Conservation (phyloP, 371 early-diverging fungal species). For the Haplosporangium sp. region DNA sequence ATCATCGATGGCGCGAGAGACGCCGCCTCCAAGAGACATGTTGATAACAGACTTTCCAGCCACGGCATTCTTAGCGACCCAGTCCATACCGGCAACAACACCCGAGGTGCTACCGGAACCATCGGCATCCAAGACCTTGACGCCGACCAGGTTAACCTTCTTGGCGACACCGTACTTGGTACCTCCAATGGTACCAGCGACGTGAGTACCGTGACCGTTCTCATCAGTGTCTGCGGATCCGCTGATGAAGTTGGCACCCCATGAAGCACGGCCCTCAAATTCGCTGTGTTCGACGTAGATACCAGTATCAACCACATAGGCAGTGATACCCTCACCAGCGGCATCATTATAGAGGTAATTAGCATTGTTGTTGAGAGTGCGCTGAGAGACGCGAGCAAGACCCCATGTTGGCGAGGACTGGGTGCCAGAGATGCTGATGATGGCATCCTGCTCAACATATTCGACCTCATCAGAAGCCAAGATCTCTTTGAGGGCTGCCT, state of each 20-base stretch:
- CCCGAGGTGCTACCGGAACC: constrained; percentile 75
- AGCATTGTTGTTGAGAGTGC: constrained; percentile 15
- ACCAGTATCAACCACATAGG: constrained; percentile 74
- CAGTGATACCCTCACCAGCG: constrained; percentile 61
- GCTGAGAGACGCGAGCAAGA: constrained; percentile 63
- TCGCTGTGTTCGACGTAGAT: constrained; percentile 71
- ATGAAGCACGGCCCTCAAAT: constrained; percentile 72
- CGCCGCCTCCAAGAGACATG: constrained; percentile 83
- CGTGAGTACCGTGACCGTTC: constrained; percentile 80
- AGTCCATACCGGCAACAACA: constrained; percentile 82
- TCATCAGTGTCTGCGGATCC: constrained; percentile 61
- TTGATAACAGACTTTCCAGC: constrained; percentile 60
- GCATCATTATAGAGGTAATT: constrained; percentile 39
- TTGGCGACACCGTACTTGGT: constrained; percentile 87
- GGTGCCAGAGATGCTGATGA: constrained; percentile 52
- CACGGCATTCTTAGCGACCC: constrained; percentile 60
- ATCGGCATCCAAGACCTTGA: constrained; percentile 81
- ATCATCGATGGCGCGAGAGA: constrained; percentile 73
- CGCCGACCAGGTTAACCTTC: constrained; percentile 81
- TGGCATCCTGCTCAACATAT: constrained; percentile 65
- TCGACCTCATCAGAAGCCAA: constrained; percentile 54
- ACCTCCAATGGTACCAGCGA: constrained; percentile 78
- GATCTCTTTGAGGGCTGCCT: constrained; percentile 31
- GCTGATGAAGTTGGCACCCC: constrained; percentile 64
- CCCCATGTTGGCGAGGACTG: constrained; percentile 64